phyloP scores from a whole-genome alignment of 2,329 filamentous ascomycete species.

The Eutypella sp. region DNA sequence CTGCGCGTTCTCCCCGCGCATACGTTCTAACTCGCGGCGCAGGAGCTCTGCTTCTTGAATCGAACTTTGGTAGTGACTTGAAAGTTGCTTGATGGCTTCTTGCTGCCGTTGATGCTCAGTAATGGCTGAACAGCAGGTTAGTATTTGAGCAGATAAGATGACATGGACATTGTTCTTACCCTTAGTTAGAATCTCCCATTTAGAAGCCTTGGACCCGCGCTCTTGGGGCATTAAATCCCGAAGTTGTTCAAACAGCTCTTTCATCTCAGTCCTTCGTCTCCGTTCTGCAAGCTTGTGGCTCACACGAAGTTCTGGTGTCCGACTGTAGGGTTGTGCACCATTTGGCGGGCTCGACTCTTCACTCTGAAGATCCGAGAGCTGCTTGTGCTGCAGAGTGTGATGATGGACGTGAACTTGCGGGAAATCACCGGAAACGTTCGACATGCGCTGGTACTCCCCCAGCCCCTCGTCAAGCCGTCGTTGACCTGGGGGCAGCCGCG shows the following conservation, averaged over 20 bases:
- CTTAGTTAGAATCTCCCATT: constrained; percentile 86
- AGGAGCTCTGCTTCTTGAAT: constrained; percentile 42
- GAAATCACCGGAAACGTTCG: constrained; percentile 49
- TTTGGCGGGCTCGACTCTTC: constrained; percentile 49
- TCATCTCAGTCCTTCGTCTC: constrained; percentile 83
- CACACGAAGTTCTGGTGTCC: constrained; percentile 74
- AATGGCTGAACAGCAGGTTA: constrained; percentile 44
- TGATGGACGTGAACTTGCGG: constrained; percentile 55
- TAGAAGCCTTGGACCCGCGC: constrained; percentile 77
- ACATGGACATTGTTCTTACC: constrained; percentile 45
- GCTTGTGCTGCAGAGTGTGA: constrained; percentile 70
- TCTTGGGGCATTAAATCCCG: constrained; percentile 75
- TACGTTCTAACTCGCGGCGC: constrained; percentile 42
- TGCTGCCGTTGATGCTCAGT: constrained; percentile 53
- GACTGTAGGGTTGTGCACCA: constrained; percentile 70
- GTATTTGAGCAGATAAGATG: constrained; percentile 6
- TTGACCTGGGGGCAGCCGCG: constrained; percentile 66
- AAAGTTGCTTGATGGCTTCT: constrained; percentile 43
- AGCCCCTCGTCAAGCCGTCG: constrained; percentile 61
- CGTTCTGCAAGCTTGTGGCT: constrained; percentile 83
- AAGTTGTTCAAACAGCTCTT: constrained; percentile 77
- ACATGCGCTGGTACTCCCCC: constrained; percentile 44
- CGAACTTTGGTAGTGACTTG: constrained; percentile 38
- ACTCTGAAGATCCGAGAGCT: constrained; percentile 60
- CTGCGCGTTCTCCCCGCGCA: constrained; percentile 45